Evolutionary conservation across 1,284 basidiomycete species (phyloP).

Genomic region (Microbotryum lychnidis-dioicae): DNA sequence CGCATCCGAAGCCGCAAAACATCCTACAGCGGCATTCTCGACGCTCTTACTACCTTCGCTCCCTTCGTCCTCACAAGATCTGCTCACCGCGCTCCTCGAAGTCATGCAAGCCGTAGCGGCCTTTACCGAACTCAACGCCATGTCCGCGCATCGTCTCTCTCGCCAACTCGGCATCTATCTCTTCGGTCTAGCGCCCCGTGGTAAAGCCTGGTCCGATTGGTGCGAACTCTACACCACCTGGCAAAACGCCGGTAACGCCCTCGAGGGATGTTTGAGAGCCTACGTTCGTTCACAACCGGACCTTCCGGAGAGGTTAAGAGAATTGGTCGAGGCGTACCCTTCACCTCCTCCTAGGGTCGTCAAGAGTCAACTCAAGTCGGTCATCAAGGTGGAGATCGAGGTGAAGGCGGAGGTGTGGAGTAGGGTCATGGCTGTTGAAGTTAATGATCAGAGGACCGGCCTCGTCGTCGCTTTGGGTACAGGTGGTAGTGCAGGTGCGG

Average conservation of each 20-base stretch:
- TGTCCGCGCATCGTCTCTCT: constrained; percentile 14
- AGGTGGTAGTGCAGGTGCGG: too few relatives aligned
- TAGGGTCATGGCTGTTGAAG: neutral
- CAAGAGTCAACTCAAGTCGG: constrained; percentile 8
- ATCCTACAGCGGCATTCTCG: neutral
- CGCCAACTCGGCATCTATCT: constrained; percentile 18
- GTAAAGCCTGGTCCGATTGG: constrained; percentile 1
- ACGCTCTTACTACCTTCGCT: constrained; percentile 18
- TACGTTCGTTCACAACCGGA: constrained; percentile 14
- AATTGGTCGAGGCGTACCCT: constrained; percentile 6
- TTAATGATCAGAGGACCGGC: constrained; percentile 14
- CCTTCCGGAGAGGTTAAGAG: constrained; percentile 16
- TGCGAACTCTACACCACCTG: constrained; percentile 5
- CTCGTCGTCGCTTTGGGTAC: neutral
- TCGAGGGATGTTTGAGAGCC: constrained; percentile 15
- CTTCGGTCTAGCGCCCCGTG: constrained; percentile 13
- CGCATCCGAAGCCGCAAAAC: neutral
- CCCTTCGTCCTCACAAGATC: constrained; percentile 2
- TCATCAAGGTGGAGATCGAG: constrained; percentile 9
- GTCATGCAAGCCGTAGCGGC: constrained; percentile 16
- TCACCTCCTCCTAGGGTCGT: neutral
- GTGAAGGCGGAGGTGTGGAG: constrained; percentile 2
- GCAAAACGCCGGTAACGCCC: constrained; percentile 9
- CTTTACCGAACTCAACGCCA: constrained; percentile 22
- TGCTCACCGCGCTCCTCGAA: constrained; percentile 12